Evolutionary conservation across 495 filamentous ascomycete genomes (phyloP).

Genomic region (Amniculicola lignicola): DNA sequence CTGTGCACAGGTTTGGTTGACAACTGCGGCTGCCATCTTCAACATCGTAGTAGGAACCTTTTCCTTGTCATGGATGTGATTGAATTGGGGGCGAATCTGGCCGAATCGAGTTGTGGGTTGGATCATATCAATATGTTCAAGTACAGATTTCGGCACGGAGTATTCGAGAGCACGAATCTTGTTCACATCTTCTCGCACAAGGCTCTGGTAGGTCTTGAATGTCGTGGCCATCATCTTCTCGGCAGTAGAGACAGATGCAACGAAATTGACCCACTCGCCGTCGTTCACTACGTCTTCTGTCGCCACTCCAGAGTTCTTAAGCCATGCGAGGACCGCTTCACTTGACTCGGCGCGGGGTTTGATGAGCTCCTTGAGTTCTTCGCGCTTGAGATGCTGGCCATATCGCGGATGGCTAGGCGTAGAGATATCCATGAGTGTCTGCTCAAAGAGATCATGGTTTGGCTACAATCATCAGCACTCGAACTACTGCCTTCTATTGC

Average conservation of each 20-base stretch:
- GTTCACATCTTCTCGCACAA: slow-evolving; percentile 23
- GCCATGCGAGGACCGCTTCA: slow-evolving; percentile 35
- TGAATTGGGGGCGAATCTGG: slow-evolving; percentile 39
- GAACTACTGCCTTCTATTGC: too few relatives aligned
- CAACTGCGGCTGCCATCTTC: not conserved
- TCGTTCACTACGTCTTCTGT: slow-evolving; percentile 34
- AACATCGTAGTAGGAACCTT: slow-evolving; percentile 10
- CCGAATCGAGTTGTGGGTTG: slow-evolving; percentile 60
- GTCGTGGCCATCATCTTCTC: slow-evolving; percentile 40
- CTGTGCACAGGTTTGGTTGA: slow-evolving; percentile 47
- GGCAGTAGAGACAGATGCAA: slow-evolving; percentile 35
- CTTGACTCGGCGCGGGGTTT: slow-evolving; percentile 30
- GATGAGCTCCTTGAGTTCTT: slow-evolving; percentile 42
- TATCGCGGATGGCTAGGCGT: slow-evolving; percentile 60
- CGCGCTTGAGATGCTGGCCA: slow-evolving; percentile 61
- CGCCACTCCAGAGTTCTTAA: slow-evolving; percentile 32
- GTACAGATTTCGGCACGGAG: slow-evolving; percentile 58
- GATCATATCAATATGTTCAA: slow-evolving; percentile 54
- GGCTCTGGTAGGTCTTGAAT: slow-evolving; percentile 37
- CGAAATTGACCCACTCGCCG: slow-evolving; percentile 41
- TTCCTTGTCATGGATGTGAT: slow-evolving; percentile 25
- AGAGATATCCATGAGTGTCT: slow-evolving; percentile 59
- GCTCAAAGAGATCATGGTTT: slow-evolving; percentile 55
- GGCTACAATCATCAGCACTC: slow-evolving; percentile 42
- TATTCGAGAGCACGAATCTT: slow-evolving; percentile 58